Evolutionary conservation across 2,329 filamentous ascomycete genomes (phyloP), one percentile per base, ranked within the genome.

Genomic region (Trichoderma endophyticum): DNA sequence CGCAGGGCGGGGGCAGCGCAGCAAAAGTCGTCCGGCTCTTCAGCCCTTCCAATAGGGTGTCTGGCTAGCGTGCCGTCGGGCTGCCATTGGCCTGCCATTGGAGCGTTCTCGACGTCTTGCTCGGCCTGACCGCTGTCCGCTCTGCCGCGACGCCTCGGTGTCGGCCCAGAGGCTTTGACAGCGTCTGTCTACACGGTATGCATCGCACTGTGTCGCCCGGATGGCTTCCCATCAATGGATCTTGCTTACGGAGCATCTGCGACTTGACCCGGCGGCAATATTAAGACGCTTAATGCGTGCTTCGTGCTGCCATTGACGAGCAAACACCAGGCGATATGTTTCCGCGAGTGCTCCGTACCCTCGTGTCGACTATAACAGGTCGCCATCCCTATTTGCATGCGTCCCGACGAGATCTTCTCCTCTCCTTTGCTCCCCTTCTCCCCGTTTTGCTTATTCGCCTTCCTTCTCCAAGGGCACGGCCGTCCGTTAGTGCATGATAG

Each of bases 121-220:
- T 62, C 67, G 67, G 67, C 67, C 36, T 54, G 67, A 70, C 67
- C 67, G 67, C 57, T 70, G 36, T 48, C 67, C 67, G 67, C 57
- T 11, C 67, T 61, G 66, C 56, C 66, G 56, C 66, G 57, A 69
- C 66, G 54, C 56, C 66, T 48, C 28, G 66, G 66, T 51, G 66
- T 69, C 36, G 67, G 57, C 32, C 39, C 39, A 70, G 56, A 51
- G 24, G 34, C 26, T 18, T 18, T 48, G 39, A 36, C 63, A 32
- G 28, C 32, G 28, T 28, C 32, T 51, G 56, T 51, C 30, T 4
- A 18, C 4, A 28, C 67, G 1, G 67, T 70, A 15, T 30, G 0
- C 0, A 0, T 1, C 6, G 21, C 57, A 70, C 67, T 6, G 67
- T 54, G 12, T 48, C 21, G 36, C 39, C 34, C 56, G 6, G 54